Percentiles rank a stretch among this genome's conserved stretches.
phyloP scores from a whole-genome alignment of 176 grass and related monocot genomes.

The Carex scoparia region DNA sequence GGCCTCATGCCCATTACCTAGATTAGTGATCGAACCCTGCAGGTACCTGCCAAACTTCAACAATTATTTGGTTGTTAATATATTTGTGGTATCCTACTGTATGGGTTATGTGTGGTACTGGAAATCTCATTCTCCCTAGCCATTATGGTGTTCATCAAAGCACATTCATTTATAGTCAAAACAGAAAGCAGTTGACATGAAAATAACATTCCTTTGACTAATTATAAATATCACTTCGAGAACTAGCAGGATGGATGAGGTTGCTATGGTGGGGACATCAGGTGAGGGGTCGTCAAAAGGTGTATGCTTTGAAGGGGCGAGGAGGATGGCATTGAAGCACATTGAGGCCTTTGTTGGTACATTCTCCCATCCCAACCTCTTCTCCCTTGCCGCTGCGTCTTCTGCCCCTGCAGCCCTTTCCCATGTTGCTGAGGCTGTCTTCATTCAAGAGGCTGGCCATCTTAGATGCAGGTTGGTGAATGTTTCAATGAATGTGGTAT shows the following conservation, averaged over 20 bases:
- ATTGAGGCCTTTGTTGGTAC: slow-evolving; percentile 80
- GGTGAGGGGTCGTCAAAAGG: slow-evolving; percentile 68
- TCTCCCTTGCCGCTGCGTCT: slow-evolving; percentile 59
- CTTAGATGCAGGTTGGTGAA: slow-evolving; percentile 89
- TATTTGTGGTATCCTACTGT: neutral
- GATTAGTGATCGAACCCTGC: neutral
- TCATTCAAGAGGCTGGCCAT: slow-evolving; percentile 96
- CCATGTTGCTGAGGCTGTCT: slow-evolving; percentile 71
- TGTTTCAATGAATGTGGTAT: neutral
- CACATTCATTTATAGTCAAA: neutral
- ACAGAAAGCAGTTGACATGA: neutral
- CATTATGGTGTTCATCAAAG: neutral
- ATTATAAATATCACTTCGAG: neutral
- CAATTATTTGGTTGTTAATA: neutral
- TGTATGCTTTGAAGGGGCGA: slow-evolving; percentile 82
- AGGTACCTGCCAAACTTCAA: neutral
- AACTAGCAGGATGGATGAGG: slow-evolving; percentile 82
- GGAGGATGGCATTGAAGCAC: slow-evolving; percentile 96
- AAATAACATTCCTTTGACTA: neutral
- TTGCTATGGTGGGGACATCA: slow-evolving; percentile 66
- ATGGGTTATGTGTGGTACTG: neutral
- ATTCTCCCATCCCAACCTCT: slow-evolving; percentile 85
- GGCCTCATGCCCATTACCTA: neutral
- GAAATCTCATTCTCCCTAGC: neutral
- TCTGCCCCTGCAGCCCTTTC: slow-evolving; percentile 59